These are phyloP conservation scores for Ceratocystis variospora DNA, from an alignment of 2,329 filamentous ascomycete genomes.

Conservation along the genomic window DNA sequence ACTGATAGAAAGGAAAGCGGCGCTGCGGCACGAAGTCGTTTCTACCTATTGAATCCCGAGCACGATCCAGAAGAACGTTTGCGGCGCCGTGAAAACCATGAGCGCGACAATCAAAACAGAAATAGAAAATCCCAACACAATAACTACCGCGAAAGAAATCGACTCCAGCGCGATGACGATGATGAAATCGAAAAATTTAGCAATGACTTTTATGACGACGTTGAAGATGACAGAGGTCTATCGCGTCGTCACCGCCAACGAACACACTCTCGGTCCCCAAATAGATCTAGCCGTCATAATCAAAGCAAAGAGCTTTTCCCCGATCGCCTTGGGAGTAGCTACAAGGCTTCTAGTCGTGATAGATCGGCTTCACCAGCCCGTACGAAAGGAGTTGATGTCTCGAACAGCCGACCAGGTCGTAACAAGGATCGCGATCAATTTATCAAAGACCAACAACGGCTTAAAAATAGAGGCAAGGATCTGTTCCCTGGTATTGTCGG, in stretches of 20 bases:
- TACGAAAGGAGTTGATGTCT: slow-evolving; percentile 25
- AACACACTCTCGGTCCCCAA: slow-evolving; percentile 24
- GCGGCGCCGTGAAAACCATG: slow-evolving; percentile 44
- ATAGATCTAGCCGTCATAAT: slow-evolving; percentile 25
- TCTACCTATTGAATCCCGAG: slow-evolving; percentile 85
- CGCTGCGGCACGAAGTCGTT: slow-evolving; percentile 69
- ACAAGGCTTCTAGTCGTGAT: slow-evolving; percentile 26
- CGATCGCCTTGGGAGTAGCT: slow-evolving; percentile 23
- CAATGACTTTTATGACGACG: slow-evolving; percentile 76
- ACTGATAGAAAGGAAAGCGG: slow-evolving; percentile 68
- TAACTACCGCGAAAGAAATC: slow-evolving; percentile 31
- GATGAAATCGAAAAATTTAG: slow-evolving; percentile 48
- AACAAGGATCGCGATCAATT: slow-evolving; percentile 27
- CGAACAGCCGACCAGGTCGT: slow-evolving; percentile 22
- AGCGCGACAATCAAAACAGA: slow-evolving; percentile 44
- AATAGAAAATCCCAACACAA: slow-evolving; percentile 28
- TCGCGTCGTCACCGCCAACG: slow-evolving; percentile 25
- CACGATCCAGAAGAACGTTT: slow-evolving; percentile 66
- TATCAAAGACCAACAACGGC: slow-evolving; percentile 26
- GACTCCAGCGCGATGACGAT: slow-evolving; percentile 26
- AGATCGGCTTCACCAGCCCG: slow-evolving; percentile 41
- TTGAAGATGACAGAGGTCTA: slow-evolving; percentile 37
- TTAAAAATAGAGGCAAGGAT: slow-evolving; percentile 27
- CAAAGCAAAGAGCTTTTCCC: slow-evolving; percentile 52
- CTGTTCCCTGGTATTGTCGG: slow-evolving; percentile 29